Base-by-base conservation (phyloP, 2,329 filamentous ascomycete species). In the Neonectria neomacrospora region DNA sequence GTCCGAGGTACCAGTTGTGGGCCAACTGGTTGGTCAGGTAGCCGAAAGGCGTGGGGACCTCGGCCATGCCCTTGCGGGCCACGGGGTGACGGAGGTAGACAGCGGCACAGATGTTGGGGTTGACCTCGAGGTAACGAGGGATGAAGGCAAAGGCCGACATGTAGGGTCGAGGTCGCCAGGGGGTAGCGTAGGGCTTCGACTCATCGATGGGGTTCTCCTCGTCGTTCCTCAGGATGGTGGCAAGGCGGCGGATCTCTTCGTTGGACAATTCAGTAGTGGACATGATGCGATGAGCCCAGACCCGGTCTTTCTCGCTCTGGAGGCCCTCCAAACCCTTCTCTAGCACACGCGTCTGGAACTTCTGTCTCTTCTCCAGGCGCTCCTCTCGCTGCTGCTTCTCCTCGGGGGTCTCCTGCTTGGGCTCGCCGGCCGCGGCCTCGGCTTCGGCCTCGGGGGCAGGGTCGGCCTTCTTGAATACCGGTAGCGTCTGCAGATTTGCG, bases 101-200 rank as follows among this genome's bases (percentile, higher is more conserved):
- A 11, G 96, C 96, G 1, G 94, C 91, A 80, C 96, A 99, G 73
- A 98, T 91, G 75, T 94, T 96, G 79, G 97, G 96, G 83, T 98
- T 97, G 72, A 99, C 96, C 81, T 99, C 96, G 64, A 99, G 87
- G 79, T 98, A 99, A 57, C 92, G 85, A 11, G 96, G 96, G 70
- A 99, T 94, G 79, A 97, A 97, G 23, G 94, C 94, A 79, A 99
- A 99, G 0, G 94, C 90, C 54, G 88, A 85, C 92, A 99, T 96
- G 80, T 88, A 98, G 55, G 91, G 86, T 59, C 94, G 86, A 12
- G 96, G 96, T 68, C 86, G 82, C 96, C 96, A 99, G 12, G 96
- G 96, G 2, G 94, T 97, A 5, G 86, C 86, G 77, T 99, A 99
- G 3, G 96, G 93, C 80, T 97, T 97, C 61, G 78, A 80, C 50